Evolutionary conservation across 257 asterid genomes (phyloP), one percentile per base, ranked within the genome.

Genomic region (Petunia secreta): DNA sequence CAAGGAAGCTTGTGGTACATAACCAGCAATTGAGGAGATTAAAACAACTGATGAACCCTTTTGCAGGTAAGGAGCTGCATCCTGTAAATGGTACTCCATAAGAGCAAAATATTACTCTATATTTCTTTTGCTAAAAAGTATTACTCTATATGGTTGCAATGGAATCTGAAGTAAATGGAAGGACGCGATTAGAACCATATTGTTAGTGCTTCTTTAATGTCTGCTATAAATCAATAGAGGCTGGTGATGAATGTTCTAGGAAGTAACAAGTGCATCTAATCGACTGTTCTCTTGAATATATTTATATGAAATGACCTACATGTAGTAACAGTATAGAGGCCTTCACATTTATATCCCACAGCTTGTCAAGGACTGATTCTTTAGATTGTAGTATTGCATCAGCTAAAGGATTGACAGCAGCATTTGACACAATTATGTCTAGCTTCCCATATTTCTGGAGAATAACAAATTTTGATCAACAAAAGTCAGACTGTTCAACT

Each of bases 321-420:
- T 95, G 99, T 63, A 95, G 80, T 77, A 95, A 84, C 75, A 95
- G 97, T 84, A 95, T 78, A 44, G 98, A 68, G 77, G 94, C 84
- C 82, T 95, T 95, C 82, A 95, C 93, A 81, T 95, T 93, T 86
- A 95, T 89, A 71, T 95, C 99, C 99, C 99, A 95, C 75, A 95
- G 86, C 84, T 95, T 95, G 88, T 95, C 99, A 63, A 95, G 98
- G 48, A 91, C 93, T 1, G 91, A 50, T 86, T 90, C 97, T 85
- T 92, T 89, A 14, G 93, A 90, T 76, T 91, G 93, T 87, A 95
- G 79, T 41, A 95, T 92, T 52, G 92, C 76, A 34, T 89, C 94
- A 2, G 86, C 87, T 50, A 97, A 37, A 16, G 98, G 99, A 82
- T 95, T 95, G 74, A 94, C 98, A 75, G 99, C 99, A 69, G 99